Conservation (phyloP, 2,329 filamentous ascomycete genomes). For the Trichoderma hamatum region DNA sequence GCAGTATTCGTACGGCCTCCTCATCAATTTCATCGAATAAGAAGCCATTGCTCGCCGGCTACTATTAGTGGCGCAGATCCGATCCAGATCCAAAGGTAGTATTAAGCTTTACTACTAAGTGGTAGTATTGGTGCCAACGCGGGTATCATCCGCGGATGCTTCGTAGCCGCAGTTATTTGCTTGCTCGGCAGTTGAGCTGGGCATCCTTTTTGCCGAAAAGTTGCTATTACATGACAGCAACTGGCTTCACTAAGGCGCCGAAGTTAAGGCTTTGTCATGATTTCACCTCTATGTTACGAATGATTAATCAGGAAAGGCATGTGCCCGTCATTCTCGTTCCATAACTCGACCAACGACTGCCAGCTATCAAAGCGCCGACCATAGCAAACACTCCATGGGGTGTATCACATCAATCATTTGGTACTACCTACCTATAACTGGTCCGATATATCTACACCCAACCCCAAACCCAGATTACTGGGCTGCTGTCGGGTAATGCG, state of each 20-base stretch:
- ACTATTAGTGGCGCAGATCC: neutral
- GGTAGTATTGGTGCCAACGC: neutral
- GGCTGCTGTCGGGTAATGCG: neutral
- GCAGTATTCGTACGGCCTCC: neutral
- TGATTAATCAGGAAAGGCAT: neutral
- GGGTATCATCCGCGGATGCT: neutral
- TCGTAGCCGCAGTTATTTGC: neutral
- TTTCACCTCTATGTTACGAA: neutral
- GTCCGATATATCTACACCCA: constrained; percentile 2
- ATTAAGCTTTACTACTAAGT: neutral
- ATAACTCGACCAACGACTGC: neutral
- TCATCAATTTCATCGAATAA: neutral
- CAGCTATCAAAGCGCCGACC: neutral
- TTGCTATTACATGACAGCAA: neutral
- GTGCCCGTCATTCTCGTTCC: neutral
- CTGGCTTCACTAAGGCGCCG: neutral
- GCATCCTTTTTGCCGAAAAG: neutral
- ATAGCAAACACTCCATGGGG: neutral
- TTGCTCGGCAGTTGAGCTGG: neutral
- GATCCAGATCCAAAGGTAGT: neutral
- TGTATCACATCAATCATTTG: neutral
- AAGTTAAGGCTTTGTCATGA: neutral
- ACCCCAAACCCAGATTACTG: neutral
- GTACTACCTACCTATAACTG: neutral
- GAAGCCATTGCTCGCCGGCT: neutral